Evolutionary conservation across 345 rosid species (phyloP).

Genomic region (Conringia planisiliqua): DNA sequence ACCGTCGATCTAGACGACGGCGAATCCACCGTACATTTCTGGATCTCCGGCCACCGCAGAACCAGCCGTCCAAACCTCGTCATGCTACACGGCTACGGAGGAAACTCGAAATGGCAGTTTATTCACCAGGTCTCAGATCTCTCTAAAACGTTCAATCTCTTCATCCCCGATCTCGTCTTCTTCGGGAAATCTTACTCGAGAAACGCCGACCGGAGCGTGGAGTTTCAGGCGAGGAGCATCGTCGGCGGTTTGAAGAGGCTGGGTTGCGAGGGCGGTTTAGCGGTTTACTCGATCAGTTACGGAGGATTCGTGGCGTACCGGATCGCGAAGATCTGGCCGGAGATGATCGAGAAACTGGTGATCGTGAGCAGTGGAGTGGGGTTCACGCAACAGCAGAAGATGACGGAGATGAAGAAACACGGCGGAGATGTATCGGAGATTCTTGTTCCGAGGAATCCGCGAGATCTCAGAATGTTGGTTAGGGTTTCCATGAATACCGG

Average conservation of each 20-base stretch:
- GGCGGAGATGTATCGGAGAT: slow-evolving; percentile 47
- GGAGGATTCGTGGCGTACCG: slow-evolving; percentile 74
- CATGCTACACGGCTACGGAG: slow-evolving; percentile 74
- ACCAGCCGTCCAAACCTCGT: slow-evolving; percentile 42
- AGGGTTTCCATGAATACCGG: slow-evolving; percentile 40
- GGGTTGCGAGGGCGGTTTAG: slow-evolving; percentile 37
- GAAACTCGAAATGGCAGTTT: slow-evolving; percentile 70
- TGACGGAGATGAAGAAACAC: slow-evolving; percentile 38
- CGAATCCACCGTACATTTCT: slow-evolving; percentile 61
- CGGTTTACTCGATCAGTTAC: slow-evolving; percentile 62
- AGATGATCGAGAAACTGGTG: slow-evolving; percentile 54
- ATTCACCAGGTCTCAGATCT: slow-evolving; percentile 46
- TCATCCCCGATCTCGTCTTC: slow-evolving; percentile 68
- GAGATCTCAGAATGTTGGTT: slow-evolving; percentile 47
- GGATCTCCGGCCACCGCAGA: slow-evolving; percentile 52
- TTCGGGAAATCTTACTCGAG: slow-evolving; percentile 55
- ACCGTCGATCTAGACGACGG: slow-evolving; percentile 49
- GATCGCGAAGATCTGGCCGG: slow-evolving; percentile 55
- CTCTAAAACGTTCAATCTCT: slow-evolving; percentile 48
- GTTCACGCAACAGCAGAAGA: slow-evolving; percentile 45
- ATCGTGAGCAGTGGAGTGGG: slow-evolving; percentile 62
- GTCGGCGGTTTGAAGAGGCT: slow-evolving; percentile 50
- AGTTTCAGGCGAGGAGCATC: slow-evolving; percentile 58
- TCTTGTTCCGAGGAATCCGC: slow-evolving; percentile 51
- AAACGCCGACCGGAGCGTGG: slow-evolving; percentile 39